These are phyloP conservation scores for Fusarium domesticum DNA, from an alignment of 2,329 filamentous ascomycete genomes.

Conservation along the genomic window DNA sequence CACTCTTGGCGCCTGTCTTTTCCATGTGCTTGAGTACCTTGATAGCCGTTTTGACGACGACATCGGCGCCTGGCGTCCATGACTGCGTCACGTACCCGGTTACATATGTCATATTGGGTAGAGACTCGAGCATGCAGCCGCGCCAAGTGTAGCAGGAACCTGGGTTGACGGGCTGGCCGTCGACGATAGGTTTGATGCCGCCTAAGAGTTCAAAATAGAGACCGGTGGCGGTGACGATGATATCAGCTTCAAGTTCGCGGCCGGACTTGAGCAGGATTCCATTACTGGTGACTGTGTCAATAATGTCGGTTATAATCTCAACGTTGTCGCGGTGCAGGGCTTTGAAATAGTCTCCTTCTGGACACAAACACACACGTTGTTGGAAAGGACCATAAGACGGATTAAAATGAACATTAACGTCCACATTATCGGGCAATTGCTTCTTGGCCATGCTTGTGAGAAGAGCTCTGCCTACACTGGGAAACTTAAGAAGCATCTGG, in stretches of 20 bases:
- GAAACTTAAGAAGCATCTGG: slow-evolving; percentile 28
- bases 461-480: slow-evolving; percentile 24
- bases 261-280: slow-evolving; percentile 49
- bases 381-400: slow-evolving; percentile 66
- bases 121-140: slow-evolving; percentile 61
- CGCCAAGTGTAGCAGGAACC: slow-evolving; percentile 59
- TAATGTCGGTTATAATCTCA: slow-evolving; percentile 50
- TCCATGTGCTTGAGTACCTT: slow-evolving; percentile 54
- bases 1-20: slow-evolving; percentile 41
- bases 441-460: slow-evolving; percentile 43
- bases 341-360: slow-evolving; percentile 55
- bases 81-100: slow-evolving; percentile 64
- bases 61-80: slow-evolving; percentile 66
- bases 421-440: slow-evolving; percentile 53
- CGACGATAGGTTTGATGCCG: slow-evolving; percentile 50
- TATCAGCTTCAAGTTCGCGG: slow-evolving; percentile 55
- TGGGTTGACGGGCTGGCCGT: slow-evolving; percentile 49
- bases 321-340: slow-evolving; percentile 45
- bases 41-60: slow-evolving; percentile 44
- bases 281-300: slow-evolving; percentile 48
- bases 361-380: slow-evolving; percentile 70
- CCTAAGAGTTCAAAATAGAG: slow-evolving; percentile 58
- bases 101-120: slow-evolving; percentile 61
- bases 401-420: slow-evolving; percentile 61
- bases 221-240: slow-evolving; percentile 68